Percentiles rank a stretch among this genome's conserved stretches.
Conservation (phyloP, 177 flowering plant species). For the Vitis hybrid region DNA sequence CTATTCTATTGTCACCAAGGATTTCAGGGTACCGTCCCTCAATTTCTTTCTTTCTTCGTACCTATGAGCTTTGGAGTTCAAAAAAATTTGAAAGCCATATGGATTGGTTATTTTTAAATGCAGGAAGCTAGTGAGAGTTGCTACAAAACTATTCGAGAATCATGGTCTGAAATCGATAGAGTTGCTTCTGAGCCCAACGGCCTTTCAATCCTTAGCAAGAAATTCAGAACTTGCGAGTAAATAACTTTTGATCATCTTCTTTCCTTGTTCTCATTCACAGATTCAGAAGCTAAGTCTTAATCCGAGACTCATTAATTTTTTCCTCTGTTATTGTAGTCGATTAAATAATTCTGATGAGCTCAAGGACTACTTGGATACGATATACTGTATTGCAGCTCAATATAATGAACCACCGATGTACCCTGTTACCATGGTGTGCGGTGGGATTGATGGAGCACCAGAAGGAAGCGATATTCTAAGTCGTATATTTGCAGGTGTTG, state of each 20-base stretch:
- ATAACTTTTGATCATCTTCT: neutral
- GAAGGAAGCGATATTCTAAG: slow-evolving; percentile 22
- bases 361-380: slow-evolving; percentile 2
- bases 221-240: slow-evolving; percentile 49
- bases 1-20: slow-evolving; percentile 31
- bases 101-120: neutral
- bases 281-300: neutral
- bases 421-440: slow-evolving; percentile 6
- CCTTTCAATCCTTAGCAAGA: slow-evolving; percentile 30
- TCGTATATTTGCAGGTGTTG: slow-evolving; percentile 21
- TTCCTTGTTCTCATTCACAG: neutral
- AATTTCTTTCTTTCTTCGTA: neutral
- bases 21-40: slow-evolving; percentile 32
- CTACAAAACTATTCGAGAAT: slow-evolving; percentile 37
- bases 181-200: slow-evolving; percentile 34
- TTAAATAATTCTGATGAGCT: slow-evolving; percentile 3
- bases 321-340: too few relatives aligned
- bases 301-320: too few relatives aligned
- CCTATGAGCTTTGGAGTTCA: too few relatives aligned
- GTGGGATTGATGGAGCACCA: neutral
- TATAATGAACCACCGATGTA: slow-evolving; percentile 13
- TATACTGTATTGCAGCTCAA: slow-evolving; percentile 12
- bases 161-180: slow-evolving; percentile 45
- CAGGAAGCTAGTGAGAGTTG: slow-evolving; percentile 53
- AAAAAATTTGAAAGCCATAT: neutral